These are phyloP conservation scores for Lactuca sativa DNA, from an alignment of 129 eudicot genomes.

Conservation along the genomic window DNA sequence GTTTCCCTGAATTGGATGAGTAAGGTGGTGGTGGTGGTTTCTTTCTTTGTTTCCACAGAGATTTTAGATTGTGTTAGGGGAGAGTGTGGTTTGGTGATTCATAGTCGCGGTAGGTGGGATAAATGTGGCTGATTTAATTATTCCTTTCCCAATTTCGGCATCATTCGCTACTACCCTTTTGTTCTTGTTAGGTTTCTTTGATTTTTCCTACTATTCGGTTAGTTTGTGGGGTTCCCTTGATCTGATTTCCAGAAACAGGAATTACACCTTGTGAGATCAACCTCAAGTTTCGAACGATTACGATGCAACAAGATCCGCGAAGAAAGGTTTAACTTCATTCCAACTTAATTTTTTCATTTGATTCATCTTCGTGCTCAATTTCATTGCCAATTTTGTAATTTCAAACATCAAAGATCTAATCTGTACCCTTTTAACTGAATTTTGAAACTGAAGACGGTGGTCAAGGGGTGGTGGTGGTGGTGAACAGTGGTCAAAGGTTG, in stretches of 20 bases:
- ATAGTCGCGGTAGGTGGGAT: conserved; percentile 48
- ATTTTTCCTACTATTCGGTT: not conserved
- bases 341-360: not conserved
- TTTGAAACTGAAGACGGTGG: not conserved
- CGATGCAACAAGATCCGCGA: conserved; percentile 71
- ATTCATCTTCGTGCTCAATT: conserved; percentile 2
- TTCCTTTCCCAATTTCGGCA: not conserved
- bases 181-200: not conserved
- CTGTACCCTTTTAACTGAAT: not conserved
- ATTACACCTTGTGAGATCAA: not conserved
- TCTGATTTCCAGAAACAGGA: conserved; percentile 11
- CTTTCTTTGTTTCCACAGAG: conserved; percentile 10
- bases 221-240: conserved; percentile 1
- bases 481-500: too few relatives aligned
- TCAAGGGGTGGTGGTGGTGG: too few relatives aligned
- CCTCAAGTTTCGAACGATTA: conserved; percentile 20
- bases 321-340: conserved; percentile 54
- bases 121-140: conserved; percentile 51
- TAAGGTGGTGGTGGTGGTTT: conserved; percentile 24
- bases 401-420: not conserved
- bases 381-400: not conserved
- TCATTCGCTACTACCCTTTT: conserved; percentile 2
- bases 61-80: conserved; percentile 22
- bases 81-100: conserved; percentile 33
- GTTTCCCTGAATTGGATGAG: conserved; percentile 41